Base-by-base conservation (phyloP, 495 filamentous ascomycete genomes). In the Choiromyces venosus region DNA sequence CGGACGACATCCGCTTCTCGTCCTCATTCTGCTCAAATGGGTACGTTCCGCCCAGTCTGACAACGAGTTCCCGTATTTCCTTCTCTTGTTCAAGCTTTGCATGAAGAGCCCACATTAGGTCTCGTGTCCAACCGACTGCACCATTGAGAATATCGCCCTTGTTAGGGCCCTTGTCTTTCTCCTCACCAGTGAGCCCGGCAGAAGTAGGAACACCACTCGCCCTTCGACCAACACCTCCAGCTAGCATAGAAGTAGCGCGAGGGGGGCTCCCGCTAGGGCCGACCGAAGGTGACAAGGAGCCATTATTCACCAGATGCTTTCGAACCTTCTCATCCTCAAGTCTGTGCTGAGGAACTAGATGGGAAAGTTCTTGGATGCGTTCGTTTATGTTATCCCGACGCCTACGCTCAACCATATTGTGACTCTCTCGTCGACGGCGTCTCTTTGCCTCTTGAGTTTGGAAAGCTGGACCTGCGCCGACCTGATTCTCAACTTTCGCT, bases 121-220 rank as follows among this genome's bases (percentile, higher is more conserved):
- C 95, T 65, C 94, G 89, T 73, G 91, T 97, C 95, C 95, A 99
- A 82, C 92, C 91, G 66, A 99, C 95, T 21, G 95, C 91, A 38
- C 95, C 95, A 81, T 98, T 98, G 70, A 99, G 89, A 69, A 99
- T 98, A 80, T 99, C 95, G 61, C 95, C 95, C 83, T 99, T 99
- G 86, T 98, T 98, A 0, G 95, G 95, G 0, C 96, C 96, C 76
- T 98, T 97, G 83, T 99, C 95, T 78, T 98, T 99, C 74, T 99
- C 95, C 78, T 99, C 95, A 37, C 94, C 88, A 0, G 94, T 92
- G 44, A 97, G 86, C 33, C 94, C 93, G 68, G 71, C 73, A 68
- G 73, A 69, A 73, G 93, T 91, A 5, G 92, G 96, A 73, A 97
- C 97, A 65, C 85, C 82, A 21, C 87, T 84, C 25, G 95, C 95